phyloP scores from a whole-genome alignment of 2,329 filamentous ascomycete genomes.

The Phialocephala sp. region DNA sequence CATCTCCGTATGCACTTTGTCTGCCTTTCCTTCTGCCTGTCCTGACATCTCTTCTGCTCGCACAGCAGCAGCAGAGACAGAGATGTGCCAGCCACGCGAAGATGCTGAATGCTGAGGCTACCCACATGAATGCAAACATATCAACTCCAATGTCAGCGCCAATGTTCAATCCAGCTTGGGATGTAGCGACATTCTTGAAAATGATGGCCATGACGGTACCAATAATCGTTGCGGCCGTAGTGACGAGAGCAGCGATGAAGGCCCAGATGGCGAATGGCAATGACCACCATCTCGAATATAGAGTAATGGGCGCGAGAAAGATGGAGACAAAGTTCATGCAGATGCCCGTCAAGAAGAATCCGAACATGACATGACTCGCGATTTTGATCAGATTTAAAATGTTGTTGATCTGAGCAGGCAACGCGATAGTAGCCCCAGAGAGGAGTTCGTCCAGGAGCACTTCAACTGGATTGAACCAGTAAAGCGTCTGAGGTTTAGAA shows the following conservation, averaged over 20 bases:
- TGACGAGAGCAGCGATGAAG: slow-evolving; percentile 69
- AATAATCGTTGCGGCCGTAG: slow-evolving; percentile 72
- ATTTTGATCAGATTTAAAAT: slow-evolving; percentile 76
- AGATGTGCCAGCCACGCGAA: slow-evolving; percentile 76
- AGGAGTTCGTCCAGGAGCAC: slow-evolving; percentile 83
- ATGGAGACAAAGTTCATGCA: slow-evolving; percentile 76
- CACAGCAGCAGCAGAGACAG: slow-evolving; percentile 78
- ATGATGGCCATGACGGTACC: slow-evolving; percentile 85
- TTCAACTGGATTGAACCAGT: slow-evolving; percentile 90
- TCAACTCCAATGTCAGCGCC: slow-evolving; percentile 67
- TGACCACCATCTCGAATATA: slow-evolving; percentile 60
- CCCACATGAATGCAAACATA: slow-evolving; percentile 93
- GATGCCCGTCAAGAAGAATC: slow-evolving; percentile 76
- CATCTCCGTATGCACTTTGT: slow-evolving; percentile 36
- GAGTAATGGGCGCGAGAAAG: slow-evolving; percentile 57
- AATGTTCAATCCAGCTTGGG: slow-evolving; percentile 78
- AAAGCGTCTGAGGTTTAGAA: slow-evolving; percentile 71
- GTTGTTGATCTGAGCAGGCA: slow-evolving; percentile 75
- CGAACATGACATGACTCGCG: slow-evolving; percentile 87
- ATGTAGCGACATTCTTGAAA: slow-evolving; percentile 77
- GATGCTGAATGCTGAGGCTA: slow-evolving; percentile 69
- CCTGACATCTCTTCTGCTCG: slow-evolving; percentile 40
- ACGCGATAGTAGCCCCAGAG: slow-evolving; percentile 79
- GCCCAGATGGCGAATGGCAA: slow-evolving; percentile 72
- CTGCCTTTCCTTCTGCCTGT: slow-evolving; percentile 40